phyloP scores from a whole-genome alignment of 2,329 filamentous ascomycete genomes.

The Cladophialophora immunda region DNA sequence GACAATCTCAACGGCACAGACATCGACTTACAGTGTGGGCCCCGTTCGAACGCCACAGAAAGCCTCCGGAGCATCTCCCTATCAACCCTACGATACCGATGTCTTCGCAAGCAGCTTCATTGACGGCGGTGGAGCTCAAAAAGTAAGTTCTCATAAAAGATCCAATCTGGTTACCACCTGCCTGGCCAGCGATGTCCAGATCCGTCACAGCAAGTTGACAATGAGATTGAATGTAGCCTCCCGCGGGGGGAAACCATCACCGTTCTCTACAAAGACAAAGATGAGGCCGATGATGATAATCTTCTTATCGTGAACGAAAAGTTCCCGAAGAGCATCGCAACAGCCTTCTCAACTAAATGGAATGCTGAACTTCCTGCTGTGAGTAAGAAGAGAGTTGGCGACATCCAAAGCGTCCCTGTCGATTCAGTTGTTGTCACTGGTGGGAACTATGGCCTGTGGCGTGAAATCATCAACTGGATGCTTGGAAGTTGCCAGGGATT shows the following conservation, averaged over 20 bases:
- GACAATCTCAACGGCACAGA: not conserved
- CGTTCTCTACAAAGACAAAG: constrained; percentile 22
- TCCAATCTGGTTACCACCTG: not conserved
- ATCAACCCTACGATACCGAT: not conserved
- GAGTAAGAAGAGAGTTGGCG: constrained; percentile 11
- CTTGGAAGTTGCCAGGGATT: constrained; percentile 30
- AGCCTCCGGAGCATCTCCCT: not conserved
- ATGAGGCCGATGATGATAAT: not conserved
- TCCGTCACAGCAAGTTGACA: constrained; percentile 2
- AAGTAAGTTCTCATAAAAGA: not conserved
- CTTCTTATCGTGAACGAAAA: constrained; percentile 23
- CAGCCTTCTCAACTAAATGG: constrained; percentile 31
- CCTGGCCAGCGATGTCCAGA: not conserved
- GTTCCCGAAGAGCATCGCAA: constrained; percentile 30
- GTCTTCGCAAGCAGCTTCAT: not conserved
- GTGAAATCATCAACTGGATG: constrained; percentile 37
- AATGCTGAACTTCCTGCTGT: constrained; percentile 16
- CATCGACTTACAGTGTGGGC: not conserved
- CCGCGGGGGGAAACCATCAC: constrained; percentile 20
- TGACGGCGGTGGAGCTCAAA: not conserved
- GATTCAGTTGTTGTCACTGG: constrained; percentile 25
- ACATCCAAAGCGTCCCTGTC: constrained; percentile 6
- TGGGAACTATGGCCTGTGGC: constrained; percentile 28
- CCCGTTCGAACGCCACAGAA: not conserved
- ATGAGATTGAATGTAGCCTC: constrained; percentile 19